Base-by-base conservation (phyloP, 2,329 filamentous ascomycete genomes). In the Rhexocercosporidium sp. region DNA sequence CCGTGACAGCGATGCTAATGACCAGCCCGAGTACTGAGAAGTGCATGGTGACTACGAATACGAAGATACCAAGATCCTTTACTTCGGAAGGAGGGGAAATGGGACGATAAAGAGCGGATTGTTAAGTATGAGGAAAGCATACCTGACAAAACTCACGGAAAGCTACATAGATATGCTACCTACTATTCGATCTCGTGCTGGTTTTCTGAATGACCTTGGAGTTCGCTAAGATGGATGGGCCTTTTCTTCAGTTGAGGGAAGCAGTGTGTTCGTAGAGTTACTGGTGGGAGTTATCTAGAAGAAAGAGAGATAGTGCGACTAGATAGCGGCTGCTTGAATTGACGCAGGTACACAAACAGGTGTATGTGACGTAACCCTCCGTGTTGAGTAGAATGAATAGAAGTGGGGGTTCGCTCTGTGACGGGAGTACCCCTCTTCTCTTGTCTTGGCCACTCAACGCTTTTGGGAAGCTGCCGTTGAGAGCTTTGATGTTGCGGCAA, bases 1-100 rank as follows among this genome's bases (percentile, higher is more conserved):
- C 62, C 2, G 20, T 62, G 11, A 47, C 59, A 6, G 53, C 56
- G 27, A 67, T 29, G 51, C 57, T 59, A 7, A 66, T 22, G 22
- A 60, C 25, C 7, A 65, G 20, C 29, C 18, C 27, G 44, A 66
- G 37, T 31, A 46, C 27, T 16, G 29, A 49, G 27, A 39, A 20
- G 34, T 16, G 57, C 57, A 60, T 60, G 4, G 18, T 47, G 25
- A 22, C 3, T 46, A 39, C 53, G 3, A 16, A 31, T n/a, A 7
- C 9, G 3, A 37, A 27, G 20, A 37, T 14, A 39, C 14, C 5
- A 8, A 14, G 22, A 8, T 37, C 12, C 14, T 22, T 56, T 27
- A 37, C 8, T 37, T 37, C 34, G 29, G 27, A 2, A 20, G 6
- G 18, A 37, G n/a, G 18, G 18, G n/a, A 8, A 37, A 27, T 16